These are phyloP conservation scores for Clausena lansium DNA, from an alignment of 345 rosid genomes.

Conservation along the genomic window DNA sequence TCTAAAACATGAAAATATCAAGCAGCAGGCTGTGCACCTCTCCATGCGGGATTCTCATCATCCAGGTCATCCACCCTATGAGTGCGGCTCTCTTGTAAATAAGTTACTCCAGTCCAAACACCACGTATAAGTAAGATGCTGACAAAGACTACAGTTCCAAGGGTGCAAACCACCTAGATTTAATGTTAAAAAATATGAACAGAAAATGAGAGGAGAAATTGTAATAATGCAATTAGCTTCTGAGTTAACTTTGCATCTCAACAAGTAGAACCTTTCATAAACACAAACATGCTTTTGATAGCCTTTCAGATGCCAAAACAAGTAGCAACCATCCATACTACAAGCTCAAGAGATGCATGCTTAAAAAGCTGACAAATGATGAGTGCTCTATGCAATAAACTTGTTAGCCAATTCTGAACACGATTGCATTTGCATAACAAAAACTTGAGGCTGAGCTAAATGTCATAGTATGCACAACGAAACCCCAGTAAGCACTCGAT, in stretches of 20 bases:
- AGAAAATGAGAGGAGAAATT: constrained; percentile 1
- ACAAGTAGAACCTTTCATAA: neutral
- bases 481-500: neutral
- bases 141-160: constrained; percentile 58
- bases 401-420: neutral
- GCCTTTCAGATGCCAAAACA: neutral
- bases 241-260: neutral
- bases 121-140: constrained; percentile 69
- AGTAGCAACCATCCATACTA: neutral
- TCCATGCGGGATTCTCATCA: constrained; percentile 45
- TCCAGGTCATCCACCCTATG: constrained; percentile 26
- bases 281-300: neutral
- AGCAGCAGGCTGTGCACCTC: constrained; percentile 40
- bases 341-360: neutral
- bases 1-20: constrained; percentile 19
- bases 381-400: neutral
- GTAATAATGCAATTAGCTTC: neutral
- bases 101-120: constrained; percentile 47
- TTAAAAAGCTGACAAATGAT: neutral
- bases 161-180: constrained; percentile 64
- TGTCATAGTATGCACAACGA: neutral
- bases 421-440: neutral
- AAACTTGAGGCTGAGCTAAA: neutral
- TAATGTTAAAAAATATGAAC: neutral
- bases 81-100: constrained; percentile 49